Conservation (phyloP, 2,329 filamentous ascomycete genomes). For the Epichloe coenophiala region DNA sequence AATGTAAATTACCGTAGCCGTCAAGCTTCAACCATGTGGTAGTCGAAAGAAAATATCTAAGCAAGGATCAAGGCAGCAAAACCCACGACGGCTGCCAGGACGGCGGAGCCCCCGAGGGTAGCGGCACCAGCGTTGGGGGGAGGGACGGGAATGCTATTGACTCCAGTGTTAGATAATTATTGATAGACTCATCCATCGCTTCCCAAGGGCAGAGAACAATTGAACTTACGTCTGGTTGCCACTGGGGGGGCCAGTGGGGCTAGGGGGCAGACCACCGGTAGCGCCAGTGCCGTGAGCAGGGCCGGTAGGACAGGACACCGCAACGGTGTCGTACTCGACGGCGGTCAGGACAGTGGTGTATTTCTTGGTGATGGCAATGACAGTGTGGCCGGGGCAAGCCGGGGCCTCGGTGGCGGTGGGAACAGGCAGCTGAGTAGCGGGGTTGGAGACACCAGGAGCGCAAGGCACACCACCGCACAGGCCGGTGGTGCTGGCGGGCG, state of each 20-base stretch:
- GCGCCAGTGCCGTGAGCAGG: constrained; percentile 17
- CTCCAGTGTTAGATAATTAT: neutral
- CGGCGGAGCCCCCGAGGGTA: constrained; percentile 37
- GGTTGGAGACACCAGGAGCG: constrained; percentile 9
- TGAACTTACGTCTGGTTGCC: constrained; percentile 16
- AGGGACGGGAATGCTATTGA: constrained; percentile 14
- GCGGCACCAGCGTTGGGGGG: constrained; percentile 38
- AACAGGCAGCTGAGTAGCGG: constrained; percentile 1
- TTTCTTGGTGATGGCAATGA: constrained; percentile 40
- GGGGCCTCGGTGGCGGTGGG: constrained; percentile 5
- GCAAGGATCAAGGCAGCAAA: constrained; percentile 39
- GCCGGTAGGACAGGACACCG: constrained; percentile 28
- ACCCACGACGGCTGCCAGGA: constrained; percentile 42
- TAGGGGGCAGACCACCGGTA: constrained; percentile 16
- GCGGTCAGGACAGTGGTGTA: constrained; percentile 42
- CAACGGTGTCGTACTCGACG: constrained; percentile 37
- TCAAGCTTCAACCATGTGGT: constrained; percentile 23
- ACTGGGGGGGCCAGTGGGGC: constrained; percentile 25
- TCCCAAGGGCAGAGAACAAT: too few relatives aligned
- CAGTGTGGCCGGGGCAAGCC: constrained; percentile 24
- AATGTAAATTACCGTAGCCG: constrained; percentile 21
- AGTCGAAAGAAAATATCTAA: constrained; percentile 30
- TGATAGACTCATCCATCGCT: too few relatives aligned
- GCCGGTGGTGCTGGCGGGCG: constrained; percentile 4
- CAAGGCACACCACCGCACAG: constrained; percentile 4